phyloP scores from a whole-genome alignment of 805 yeast species.

The Lipomyces chichibuensis region DNA sequence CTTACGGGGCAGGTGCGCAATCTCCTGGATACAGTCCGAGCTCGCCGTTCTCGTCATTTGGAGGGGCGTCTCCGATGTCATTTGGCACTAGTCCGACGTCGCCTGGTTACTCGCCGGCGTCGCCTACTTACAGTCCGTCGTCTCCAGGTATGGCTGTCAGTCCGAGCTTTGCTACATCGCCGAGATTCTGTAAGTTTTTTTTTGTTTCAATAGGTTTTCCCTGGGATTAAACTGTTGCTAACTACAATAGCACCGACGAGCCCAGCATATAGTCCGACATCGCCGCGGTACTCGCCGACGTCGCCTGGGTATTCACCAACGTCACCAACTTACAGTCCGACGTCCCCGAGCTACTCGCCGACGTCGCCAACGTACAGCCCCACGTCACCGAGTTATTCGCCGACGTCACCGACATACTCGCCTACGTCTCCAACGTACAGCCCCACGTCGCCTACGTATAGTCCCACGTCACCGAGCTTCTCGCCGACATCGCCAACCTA shows the following conservation, averaged over 20 bases:
- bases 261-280: slow-evolving; percentile 66
- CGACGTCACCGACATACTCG: slow-evolving; percentile 64
- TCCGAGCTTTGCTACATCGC: slow-evolving; percentile 68
- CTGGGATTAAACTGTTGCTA: not conserved
- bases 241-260: slow-evolving; percentile 53
- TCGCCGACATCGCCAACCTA: slow-evolving; percentile 75
- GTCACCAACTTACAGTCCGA: slow-evolving; percentile 74
- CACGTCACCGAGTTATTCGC: slow-evolving; percentile 62
- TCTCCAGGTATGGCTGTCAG: slow-evolving; percentile 72
- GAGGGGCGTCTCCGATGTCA: slow-evolving; percentile 57
- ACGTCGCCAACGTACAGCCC: slow-evolving; percentile 63
- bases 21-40: slow-evolving; percentile 74
- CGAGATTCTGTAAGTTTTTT: slow-evolving; percentile 38
- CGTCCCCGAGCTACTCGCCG: slow-evolving; percentile 72
- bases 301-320: slow-evolving; percentile 84
- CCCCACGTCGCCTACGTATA: slow-evolving; percentile 80
- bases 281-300: slow-evolving; percentile 68
- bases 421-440: slow-evolving; percentile 72
- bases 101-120: slow-evolving; percentile 70
- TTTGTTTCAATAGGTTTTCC: not conserved
- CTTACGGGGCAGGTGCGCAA: slow-evolving; percentile 56
- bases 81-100: slow-evolving; percentile 63
- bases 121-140: slow-evolving; percentile 73
- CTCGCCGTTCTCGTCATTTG: slow-evolving; percentile 66
- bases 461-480: slow-evolving; percentile 79